Conservation (phyloP, 129 eudicot genomes). For the Tagetes erecta region DNA sequence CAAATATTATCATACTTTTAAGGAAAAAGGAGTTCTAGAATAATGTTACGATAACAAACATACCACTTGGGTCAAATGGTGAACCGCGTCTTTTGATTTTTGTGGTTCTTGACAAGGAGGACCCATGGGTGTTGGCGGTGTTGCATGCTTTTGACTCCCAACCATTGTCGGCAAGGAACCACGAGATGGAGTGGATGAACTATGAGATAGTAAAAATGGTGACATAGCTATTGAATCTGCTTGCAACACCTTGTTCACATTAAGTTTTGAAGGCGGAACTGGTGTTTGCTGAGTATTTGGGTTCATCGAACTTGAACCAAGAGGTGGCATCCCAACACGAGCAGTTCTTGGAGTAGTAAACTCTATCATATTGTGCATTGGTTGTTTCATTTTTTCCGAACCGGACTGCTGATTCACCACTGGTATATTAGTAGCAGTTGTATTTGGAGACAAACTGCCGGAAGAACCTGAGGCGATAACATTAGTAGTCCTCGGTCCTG, state of each 20-base stretch:
- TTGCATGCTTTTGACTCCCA: constrained; percentile 6
- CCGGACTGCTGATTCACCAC: background rate
- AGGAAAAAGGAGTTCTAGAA: background rate
- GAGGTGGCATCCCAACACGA: constrained; percentile 14
- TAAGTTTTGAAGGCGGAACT: background rate
- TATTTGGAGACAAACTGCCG: background rate
- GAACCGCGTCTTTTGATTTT: background rate
- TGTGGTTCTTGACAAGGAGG: constrained; percentile 10
- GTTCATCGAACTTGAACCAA: background rate
- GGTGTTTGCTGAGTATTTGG: constrained; percentile 7
- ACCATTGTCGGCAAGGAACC: background rate
- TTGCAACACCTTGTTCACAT: constrained; percentile 14
- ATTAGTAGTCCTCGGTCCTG: background rate
- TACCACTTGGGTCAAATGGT: constrained; percentile 32
- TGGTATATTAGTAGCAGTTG: constrained; percentile 6
- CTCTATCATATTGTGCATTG: constrained; percentile 9
- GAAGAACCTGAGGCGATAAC: background rate
- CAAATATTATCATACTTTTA: background rate
- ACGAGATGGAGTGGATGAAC: constrained; percentile 19
- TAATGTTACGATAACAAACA: background rate
- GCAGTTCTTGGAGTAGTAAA: background rate
- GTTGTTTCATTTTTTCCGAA: constrained; percentile 31
- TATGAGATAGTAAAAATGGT: constrained; percentile 5
- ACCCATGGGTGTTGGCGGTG: background rate
- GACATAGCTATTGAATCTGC: constrained; percentile 27